phyloP scores from a whole-genome alignment of 257 asterid genomes.

The Solanum dulcamara region DNA sequence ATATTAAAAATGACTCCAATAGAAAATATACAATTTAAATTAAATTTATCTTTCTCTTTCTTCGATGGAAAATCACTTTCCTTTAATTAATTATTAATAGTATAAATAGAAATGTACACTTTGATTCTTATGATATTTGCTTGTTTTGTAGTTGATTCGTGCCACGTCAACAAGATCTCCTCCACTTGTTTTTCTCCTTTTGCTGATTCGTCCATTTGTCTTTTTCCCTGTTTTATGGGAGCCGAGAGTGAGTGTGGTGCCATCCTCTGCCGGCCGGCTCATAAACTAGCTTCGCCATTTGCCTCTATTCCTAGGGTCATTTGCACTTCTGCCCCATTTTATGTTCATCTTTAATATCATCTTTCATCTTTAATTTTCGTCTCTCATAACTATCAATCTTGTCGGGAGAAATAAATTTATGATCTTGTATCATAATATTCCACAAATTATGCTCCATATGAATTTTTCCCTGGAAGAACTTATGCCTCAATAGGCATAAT shows the following conservation, averaged over 20 bases:
- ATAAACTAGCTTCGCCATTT: neutral
- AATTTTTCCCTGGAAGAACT: neutral
- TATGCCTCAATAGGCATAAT: neutral
- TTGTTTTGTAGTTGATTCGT: neutral
- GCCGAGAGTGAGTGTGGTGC: neutral
- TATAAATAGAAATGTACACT: neutral
- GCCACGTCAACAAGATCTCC: slow-evolving; percentile 19
- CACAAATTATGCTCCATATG: neutral
- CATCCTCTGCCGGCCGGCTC: neutral
- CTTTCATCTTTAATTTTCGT: neutral
- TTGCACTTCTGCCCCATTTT: too few species aligned
- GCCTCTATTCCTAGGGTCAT: too few species aligned
- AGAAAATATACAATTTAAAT: neutral
- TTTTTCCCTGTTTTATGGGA: neutral
- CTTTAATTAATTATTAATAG: neutral
- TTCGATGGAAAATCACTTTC: too few species aligned
- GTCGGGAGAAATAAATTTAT: neutral
- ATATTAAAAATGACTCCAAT: neutral
- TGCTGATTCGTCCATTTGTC: slow-evolving; percentile 7
- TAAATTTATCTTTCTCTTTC: neutral
- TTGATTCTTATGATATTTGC: neutral
- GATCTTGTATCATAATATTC: neutral
- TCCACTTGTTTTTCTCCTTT: slow-evolving; percentile 28
- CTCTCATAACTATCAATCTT: neutral
- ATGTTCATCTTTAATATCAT: too few species aligned